These are phyloP conservation scores for Eimeria brunetti DNA, from an alignment of 169 alveolate species.

Conservation along the genomic window DNA sequence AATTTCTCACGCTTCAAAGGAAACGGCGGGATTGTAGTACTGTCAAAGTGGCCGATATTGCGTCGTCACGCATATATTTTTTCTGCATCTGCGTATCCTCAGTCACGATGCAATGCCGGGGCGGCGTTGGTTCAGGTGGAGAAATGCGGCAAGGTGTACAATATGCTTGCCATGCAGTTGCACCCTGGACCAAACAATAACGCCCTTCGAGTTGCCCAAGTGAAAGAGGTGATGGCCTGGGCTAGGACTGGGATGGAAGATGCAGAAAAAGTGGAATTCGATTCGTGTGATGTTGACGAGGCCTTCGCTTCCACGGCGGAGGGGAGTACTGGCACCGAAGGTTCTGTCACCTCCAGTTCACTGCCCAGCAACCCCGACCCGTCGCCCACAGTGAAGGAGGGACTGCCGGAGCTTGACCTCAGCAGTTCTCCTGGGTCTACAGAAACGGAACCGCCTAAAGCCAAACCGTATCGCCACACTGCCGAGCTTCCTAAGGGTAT, in stretches of 20 bases:
- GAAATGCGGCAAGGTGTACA: slow-evolving; percentile 83
- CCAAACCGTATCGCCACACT: not conserved
- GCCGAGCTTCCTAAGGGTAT: slow-evolving; percentile 78
- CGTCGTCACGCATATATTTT: slow-evolving; percentile 85
- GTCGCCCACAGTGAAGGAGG: not conserved
- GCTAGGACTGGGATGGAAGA: slow-evolving; percentile 82
- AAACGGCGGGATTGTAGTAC: slow-evolving; percentile 85
- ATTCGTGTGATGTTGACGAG: slow-evolving; percentile 81
- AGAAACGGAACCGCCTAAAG: not conserved
- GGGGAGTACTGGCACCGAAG: slow-evolving; percentile 27
- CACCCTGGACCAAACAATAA: slow-evolving; percentile 86
- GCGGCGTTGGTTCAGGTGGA: slow-evolving; percentile 87
- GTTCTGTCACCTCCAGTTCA: slow-evolving; percentile 12
- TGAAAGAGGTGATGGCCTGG: slow-evolving; percentile 88
- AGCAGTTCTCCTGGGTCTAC: not conserved
- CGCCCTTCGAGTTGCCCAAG: slow-evolving; percentile 84
- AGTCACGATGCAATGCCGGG: slow-evolving; percentile 86
- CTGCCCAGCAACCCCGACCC: not conserved
- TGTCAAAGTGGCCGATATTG: slow-evolving; percentile 84
- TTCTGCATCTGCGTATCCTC: slow-evolving; percentile 82
- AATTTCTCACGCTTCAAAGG: slow-evolving; percentile 64
- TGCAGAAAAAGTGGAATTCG: slow-evolving; percentile 80
- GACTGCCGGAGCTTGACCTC: slow-evolving; percentile 41
- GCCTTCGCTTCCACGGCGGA: slow-evolving; percentile 36
- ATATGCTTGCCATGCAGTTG: slow-evolving; percentile 90